Evolutionary conservation across 2,329 filamentous ascomycete species (phyloP).

Genomic region (Purpureocillium lavendulum): DNA sequence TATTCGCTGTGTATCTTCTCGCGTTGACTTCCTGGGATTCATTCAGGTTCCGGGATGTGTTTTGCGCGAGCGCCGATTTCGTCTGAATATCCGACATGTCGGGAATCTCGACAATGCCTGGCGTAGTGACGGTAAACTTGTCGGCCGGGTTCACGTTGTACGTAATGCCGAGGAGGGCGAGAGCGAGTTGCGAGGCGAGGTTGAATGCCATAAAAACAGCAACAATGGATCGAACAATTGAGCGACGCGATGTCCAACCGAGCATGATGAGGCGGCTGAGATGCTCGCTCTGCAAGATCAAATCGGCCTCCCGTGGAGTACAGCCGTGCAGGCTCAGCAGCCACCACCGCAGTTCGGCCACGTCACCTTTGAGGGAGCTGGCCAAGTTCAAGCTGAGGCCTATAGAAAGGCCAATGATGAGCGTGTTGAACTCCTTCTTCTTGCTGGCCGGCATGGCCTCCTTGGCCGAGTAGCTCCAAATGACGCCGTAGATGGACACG

Average conservation of each 20-base stretch:
- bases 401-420: conserved; percentile 36
- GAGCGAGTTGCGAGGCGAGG: conserved; percentile 28
- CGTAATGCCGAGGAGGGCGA: conserved; percentile 32
- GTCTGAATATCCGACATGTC: conserved; percentile 26
- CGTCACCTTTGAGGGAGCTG: conserved; percentile 33
- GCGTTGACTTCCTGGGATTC: conserved; percentile 16
- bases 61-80: conserved; percentile 15
- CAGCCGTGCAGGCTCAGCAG: conserved; percentile 28
- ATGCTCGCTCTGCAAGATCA: conserved; percentile 14
- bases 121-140: conserved; percentile 18
- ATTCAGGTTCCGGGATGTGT: not conserved
- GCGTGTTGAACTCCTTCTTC: conserved; percentile 33
- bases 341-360: conserved; percentile 36
- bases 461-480: conserved; percentile 17
- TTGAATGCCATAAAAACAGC: conserved; percentile 13
- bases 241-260: conserved; percentile 9
- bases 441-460: conserved; percentile 19
- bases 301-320: conserved; percentile 26
- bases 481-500: conserved; percentile 17
- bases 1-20: conserved; percentile 33
- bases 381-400: conserved; percentile 31
- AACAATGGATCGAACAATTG: conserved; percentile 11
- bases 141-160: conserved; percentile 32
- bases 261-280: conserved; percentile 13
- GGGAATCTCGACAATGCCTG: conserved; percentile 26